These are phyloP conservation scores for Flaveria bidentis DNA, from an alignment of 129 eudicot genomes.

Conservation along the genomic window DNA sequence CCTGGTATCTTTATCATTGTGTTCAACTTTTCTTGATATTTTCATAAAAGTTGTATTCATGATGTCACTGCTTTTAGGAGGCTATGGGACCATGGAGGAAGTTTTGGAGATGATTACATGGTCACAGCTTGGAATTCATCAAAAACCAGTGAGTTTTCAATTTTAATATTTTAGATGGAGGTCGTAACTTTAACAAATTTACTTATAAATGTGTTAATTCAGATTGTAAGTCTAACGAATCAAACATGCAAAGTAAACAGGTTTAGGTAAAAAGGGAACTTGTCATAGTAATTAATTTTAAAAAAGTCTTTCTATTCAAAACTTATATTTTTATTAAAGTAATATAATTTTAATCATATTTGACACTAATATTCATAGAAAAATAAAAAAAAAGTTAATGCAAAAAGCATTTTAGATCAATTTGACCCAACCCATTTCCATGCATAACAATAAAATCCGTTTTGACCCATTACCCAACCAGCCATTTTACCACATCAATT, in stretches of 20 bases:
- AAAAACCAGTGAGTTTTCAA: constrained; percentile 59
- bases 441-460: neutral
- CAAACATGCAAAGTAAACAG: neutral
- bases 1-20: constrained; percentile 54
- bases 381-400: neutral
- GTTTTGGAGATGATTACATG: constrained; percentile 95
- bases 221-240: neutral
- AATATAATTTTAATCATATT: too few species aligned
- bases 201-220: neutral
- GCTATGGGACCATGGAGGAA: constrained; percentile 99
- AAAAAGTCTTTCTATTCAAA: neutral
- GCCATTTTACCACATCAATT: neutral
- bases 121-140: constrained; percentile 94
- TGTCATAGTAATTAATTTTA: neutral
- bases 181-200: neutral
- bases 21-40: constrained; percentile 1
- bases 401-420: neutral
- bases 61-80: constrained; percentile 50
- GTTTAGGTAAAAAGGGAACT: neutral
- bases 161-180: neutral
- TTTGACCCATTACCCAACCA: neutral
- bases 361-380: neutral
- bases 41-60: constrained; percentile 12
- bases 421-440: neutral
- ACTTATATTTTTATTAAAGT: too few species aligned